Conservation (phyloP, 2,329 filamentous ascomycete species). For the Myotisia sp. region DNA sequence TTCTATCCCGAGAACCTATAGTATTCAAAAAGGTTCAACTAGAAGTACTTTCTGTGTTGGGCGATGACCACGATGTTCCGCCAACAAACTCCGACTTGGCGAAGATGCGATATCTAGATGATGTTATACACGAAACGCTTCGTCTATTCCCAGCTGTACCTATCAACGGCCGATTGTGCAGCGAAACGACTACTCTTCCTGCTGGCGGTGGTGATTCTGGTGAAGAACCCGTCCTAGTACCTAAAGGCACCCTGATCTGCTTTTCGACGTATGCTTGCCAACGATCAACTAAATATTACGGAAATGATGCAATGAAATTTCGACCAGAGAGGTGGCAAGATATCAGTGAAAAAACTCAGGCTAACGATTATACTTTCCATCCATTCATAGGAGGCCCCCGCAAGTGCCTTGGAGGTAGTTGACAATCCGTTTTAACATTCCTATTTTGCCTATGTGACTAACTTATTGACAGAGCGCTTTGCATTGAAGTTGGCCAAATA, state of each 20-base stretch:
- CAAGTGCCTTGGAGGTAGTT: constrained; percentile 45
- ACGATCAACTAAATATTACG: constrained; percentile 48
- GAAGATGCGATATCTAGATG: too few species aligned
- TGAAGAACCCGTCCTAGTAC: constrained; percentile 47
- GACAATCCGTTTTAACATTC: too few species aligned
- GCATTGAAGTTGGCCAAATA: too few species aligned
- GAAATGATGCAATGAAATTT: constrained; percentile 20
- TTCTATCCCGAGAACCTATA: too few species aligned
- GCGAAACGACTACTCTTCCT: constrained; percentile 31
- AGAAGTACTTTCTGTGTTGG: too few species aligned
- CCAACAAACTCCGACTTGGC: too few species aligned
- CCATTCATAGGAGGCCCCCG: constrained; percentile 38
- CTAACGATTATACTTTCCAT: constrained; percentile 38
- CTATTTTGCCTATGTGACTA: too few species aligned
- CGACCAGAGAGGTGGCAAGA: constrained; percentile 50
- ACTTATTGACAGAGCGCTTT: too few species aligned
- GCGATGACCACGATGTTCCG: too few species aligned
- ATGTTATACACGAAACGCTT: too few species aligned
- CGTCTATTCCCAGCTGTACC: constrained; percentile 36
- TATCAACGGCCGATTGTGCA: constrained; percentile 29
- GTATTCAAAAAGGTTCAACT: too few species aligned
- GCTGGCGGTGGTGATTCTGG: constrained; percentile 48
- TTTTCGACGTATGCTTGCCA: constrained; percentile 63
- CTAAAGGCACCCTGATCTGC: constrained; percentile 49
- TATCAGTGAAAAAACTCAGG: constrained; percentile 26